Percentiles rank a stretch among this genome's conserved stretches.
Evolutionary conservation across 163 green algal species (phyloP).

Genomic region (Chloromonas sp.): DNA sequence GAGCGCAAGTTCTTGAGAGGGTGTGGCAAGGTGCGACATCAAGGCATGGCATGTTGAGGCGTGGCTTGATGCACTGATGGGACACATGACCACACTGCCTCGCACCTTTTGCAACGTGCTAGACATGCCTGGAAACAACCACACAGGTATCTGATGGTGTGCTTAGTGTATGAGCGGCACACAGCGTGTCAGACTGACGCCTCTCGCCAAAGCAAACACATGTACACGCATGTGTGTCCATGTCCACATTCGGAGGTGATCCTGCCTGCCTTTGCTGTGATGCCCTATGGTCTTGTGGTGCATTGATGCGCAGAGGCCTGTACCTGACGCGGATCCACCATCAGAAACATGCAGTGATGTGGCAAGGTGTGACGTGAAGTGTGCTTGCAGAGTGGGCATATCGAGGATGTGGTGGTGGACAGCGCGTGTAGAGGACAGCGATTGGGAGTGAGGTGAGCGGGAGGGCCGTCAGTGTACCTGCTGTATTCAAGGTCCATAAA

Average conservation of each 20-base stretch:
- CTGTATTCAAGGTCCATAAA: too few species aligned
- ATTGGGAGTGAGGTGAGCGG: conserved; percentile 61
- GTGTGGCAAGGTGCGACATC: conserved; percentile 55
- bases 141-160: not conserved
- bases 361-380: not conserved
- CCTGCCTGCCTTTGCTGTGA: too few species aligned
- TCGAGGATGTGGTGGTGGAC: conserved; percentile 94
- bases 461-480: too few species aligned
- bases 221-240: not conserved
- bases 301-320: too few species aligned
- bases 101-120: not conserved
- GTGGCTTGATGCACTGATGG: not conserved
- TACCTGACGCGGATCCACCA: not conserved
- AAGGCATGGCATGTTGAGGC: not conserved
- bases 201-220: not conserved
- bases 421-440: conserved; percentile 52
- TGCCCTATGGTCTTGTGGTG: too few species aligned
- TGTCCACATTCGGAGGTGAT: not conserved
- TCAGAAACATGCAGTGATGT: not conserved
- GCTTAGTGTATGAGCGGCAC: not conserved
- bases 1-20: conserved; percentile 84
- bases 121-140: too few species aligned
- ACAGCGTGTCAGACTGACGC: not conserved
- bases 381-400: conserved; percentile 64
- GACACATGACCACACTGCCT: too few species aligned